These are phyloP conservation scores for Clonostachys rhizophaga DNA, from an alignment of 2,329 filamentous ascomycete species.

Conservation along the genomic window DNA sequence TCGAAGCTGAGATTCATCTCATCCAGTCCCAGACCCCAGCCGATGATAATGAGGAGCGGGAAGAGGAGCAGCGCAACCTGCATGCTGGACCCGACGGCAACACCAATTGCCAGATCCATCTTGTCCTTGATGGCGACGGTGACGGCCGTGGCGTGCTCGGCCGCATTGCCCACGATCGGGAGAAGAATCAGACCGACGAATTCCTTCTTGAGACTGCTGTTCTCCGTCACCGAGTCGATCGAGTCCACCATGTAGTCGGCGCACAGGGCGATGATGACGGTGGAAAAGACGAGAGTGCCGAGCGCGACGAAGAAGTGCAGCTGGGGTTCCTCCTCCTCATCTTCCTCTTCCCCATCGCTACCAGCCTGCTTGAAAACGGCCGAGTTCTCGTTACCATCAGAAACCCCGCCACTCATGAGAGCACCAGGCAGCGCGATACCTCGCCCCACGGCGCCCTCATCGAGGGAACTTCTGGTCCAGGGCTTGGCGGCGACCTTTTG, in stretches of 20 bases:
- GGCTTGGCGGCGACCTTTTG: slow-evolving; percentile 64
- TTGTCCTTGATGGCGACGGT: slow-evolving; percentile 56
- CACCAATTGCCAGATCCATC: slow-evolving; percentile 57
- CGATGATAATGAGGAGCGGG: slow-evolving; percentile 70
- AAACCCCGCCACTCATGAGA: too few species aligned
- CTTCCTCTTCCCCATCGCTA: slow-evolving; percentile 50
- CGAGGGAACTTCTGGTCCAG: slow-evolving; percentile 30
- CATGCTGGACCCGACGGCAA: slow-evolving; percentile 67
- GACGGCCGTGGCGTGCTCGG: slow-evolving; percentile 59
- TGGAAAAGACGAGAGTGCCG: slow-evolving; percentile 65
- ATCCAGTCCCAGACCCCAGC: slow-evolving; percentile 68
- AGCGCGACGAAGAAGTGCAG: slow-evolving; percentile 70
- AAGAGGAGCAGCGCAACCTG: slow-evolving; percentile 78
- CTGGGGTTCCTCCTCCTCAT: slow-evolving; percentile 70
- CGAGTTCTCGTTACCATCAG: too few species aligned
- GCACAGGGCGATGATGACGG: slow-evolving; percentile 75
- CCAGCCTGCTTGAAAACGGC: slow-evolving; percentile 1
- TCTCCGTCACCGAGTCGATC: slow-evolving; percentile 62
- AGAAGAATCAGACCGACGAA: slow-evolving; percentile 79
- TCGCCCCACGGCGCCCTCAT: slow-evolving; percentile 18
- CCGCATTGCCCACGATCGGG: slow-evolving; percentile 59
- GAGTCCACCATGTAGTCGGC: slow-evolving; percentile 75
- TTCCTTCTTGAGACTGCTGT: slow-evolving; percentile 59
- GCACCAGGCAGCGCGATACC: slow-evolving; percentile 12
- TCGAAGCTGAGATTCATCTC: slow-evolving; percentile 83